These are phyloP conservation scores for Colletotrichum lentis DNA, from an alignment of 2,329 filamentous ascomycete species.

Conservation along the genomic window DNA sequence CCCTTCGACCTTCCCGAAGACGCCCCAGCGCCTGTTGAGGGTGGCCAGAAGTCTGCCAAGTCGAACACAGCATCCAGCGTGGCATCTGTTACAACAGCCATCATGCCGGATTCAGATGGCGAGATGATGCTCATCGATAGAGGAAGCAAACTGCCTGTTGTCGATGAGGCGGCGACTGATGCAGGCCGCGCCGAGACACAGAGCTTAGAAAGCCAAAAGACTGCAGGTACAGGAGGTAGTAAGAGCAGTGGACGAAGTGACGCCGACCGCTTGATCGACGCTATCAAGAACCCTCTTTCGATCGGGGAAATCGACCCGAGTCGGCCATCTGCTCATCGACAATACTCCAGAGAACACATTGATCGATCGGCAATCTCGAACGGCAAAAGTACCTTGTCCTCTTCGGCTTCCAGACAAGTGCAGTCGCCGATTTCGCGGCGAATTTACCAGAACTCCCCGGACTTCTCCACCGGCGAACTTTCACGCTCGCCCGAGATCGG, in stretches of 20 bases:
- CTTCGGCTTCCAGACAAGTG: not conserved
- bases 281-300: slow-evolving; percentile 69
- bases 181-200: slow-evolving; percentile 39
- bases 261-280: slow-evolving; percentile 75
- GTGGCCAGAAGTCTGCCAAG: slow-evolving; percentile 32
- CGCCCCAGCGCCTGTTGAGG: slow-evolving; percentile 42
- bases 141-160: slow-evolving; percentile 42
- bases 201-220: slow-evolving; percentile 47
- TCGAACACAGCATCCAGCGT: slow-evolving; percentile 41
- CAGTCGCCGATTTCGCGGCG: slow-evolving; percentile 1
- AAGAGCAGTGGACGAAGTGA: slow-evolving; percentile 61
- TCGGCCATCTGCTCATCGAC: slow-evolving; percentile 37
- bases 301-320: slow-evolving; percentile 39
- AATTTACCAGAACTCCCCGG: slow-evolving; percentile 34
- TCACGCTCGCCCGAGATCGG: slow-evolving; percentile 47
- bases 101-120: slow-evolving; percentile 49
- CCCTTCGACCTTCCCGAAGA: slow-evolving; percentile 72
- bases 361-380: slow-evolving; percentile 4
- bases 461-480: slow-evolving; percentile 33
- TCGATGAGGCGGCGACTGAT: slow-evolving; percentile 3
- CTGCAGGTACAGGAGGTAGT: slow-evolving; percentile 52
- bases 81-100: slow-evolving; percentile 46
- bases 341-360: slow-evolving; percentile 38
- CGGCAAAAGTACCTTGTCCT: not conserved
- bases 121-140: slow-evolving; percentile 71